phyloP scores from a whole-genome alignment of 805 yeast species.

The Yamadazyma nakazawae region DNA sequence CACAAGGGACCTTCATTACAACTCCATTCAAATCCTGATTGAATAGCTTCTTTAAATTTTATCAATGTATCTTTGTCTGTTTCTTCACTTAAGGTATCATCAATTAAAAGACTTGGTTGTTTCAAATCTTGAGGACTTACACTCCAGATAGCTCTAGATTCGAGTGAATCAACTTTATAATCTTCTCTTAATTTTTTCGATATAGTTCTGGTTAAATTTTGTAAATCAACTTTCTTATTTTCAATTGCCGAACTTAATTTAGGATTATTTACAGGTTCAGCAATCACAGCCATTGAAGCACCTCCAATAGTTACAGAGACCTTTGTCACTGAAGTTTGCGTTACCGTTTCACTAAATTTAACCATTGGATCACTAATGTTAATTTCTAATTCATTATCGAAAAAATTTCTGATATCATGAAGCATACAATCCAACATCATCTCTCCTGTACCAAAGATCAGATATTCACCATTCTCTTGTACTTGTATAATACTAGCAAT shows the following conservation, averaged over 20 bases:
- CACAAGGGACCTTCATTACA: slow-evolving; percentile 87
- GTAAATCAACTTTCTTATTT: slow-evolving; percentile 38
- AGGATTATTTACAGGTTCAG: slow-evolving; percentile 63
- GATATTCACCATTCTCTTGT: slow-evolving; percentile 88
- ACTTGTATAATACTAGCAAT: slow-evolving; percentile 65
- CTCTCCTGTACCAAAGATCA: slow-evolving; percentile 81
- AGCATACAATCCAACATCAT: slow-evolving; percentile 78
- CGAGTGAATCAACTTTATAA: slow-evolving; percentile 79
- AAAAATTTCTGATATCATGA: slow-evolving; percentile 67
- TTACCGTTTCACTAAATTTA: slow-evolving; percentile 73
- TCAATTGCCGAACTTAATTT: slow-evolving; percentile 56
- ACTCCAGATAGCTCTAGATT: slow-evolving; percentile 79
- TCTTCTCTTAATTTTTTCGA: slow-evolving; percentile 53
- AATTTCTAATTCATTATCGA: slow-evolving; percentile 59
- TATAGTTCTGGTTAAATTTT: slow-evolving; percentile 39
- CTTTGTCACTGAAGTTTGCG: slow-evolving; percentile 62
- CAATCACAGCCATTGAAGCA: slow-evolving; percentile 62
- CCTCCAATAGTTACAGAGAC: slow-evolving; percentile 55
- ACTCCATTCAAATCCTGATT: slow-evolving; percentile 83
- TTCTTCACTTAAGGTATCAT: slow-evolving; percentile 73
- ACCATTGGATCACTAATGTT: slow-evolving; percentile 84
- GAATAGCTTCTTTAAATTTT: slow-evolving; percentile 50
- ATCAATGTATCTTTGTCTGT: slow-evolving; percentile 52
- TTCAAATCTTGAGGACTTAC: slow-evolving; percentile 47
- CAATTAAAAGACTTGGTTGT: slow-evolving; percentile 52